A percentile compares a stretch with the other conserved stretches of the same genome.
These are phyloP conservation scores for Macadamia integrifolia DNA, from an alignment of 164 flowering plant species.

Conservation along the genomic window DNA sequence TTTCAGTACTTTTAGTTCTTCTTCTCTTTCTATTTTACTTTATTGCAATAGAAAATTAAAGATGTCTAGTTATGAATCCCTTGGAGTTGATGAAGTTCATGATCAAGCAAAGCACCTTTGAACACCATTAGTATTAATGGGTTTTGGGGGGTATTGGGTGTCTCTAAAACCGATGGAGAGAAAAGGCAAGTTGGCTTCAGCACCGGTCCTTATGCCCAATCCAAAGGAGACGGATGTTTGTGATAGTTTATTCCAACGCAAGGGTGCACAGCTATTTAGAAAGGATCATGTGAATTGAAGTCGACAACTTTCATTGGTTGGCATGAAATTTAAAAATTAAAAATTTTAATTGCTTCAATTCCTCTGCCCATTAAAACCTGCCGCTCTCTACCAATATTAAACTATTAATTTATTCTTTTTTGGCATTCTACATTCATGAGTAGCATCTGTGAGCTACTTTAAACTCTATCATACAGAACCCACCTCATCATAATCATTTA, in stretches of 20 bases:
- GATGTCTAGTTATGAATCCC: background rate
- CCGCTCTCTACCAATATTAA: no score
- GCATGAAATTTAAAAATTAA: background rate
- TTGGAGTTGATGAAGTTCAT: conserved; percentile 6
- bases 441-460: no score
- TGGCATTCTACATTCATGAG: no score
- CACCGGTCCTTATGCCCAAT: conserved; percentile 11
- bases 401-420: no score
- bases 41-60: background rate
- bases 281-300: conserved; percentile 11
- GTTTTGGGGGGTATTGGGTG: background rate
- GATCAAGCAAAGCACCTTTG: background rate
- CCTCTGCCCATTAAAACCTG: no score
- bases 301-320: background rate
- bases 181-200: background rate
- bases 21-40: no score
- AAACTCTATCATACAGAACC: no score
- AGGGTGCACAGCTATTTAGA: conserved; percentile 5
- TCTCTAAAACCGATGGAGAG: conserved; percentile 8
- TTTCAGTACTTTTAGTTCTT: no score
- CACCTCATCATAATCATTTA: no score
- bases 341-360: no score
- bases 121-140: background rate
- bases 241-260: background rate
- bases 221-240: conserved; percentile 13